These are phyloP conservation scores for Phaseolus coccineus DNA, from an alignment of 331 rosid genomes.

Conservation along the genomic window DNA sequence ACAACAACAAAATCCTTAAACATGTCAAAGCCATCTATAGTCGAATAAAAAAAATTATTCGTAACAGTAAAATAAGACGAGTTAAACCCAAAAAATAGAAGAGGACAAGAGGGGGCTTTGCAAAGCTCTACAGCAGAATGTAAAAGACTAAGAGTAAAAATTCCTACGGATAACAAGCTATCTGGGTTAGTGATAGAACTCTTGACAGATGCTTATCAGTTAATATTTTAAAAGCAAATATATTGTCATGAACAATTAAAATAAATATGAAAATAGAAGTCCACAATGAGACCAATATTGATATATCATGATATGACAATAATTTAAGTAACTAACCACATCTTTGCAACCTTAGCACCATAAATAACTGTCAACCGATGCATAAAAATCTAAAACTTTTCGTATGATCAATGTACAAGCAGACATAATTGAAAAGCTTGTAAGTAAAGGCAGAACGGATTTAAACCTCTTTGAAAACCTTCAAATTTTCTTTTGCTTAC, in stretches of 20 bases:
- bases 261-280: slow-evolving; percentile 15
- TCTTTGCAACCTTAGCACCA: not conserved
- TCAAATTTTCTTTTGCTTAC: slow-evolving; percentile 56
- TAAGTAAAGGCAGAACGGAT: slow-evolving; percentile 13
- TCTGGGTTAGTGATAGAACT: not conserved
- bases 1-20: slow-evolving; percentile 6
- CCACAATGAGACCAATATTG: slow-evolving; percentile 23
- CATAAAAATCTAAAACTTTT: slow-evolving; percentile 9
- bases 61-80: slow-evolving; percentile 17
- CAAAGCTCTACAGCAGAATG: slow-evolving; percentile 11
- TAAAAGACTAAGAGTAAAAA: slow-evolving; percentile 17
- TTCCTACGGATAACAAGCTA: slow-evolving; percentile 19
- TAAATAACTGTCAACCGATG: slow-evolving; percentile 17
- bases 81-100: slow-evolving; percentile 2
- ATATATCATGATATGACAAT: not conserved
- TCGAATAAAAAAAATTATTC: slow-evolving; percentile 17
- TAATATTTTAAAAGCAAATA: not conserved
- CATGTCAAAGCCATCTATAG: slow-evolving; percentile 80
- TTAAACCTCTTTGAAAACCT: slow-evolving; percentile 38
- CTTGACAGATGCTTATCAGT: too few species aligned
- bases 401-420: not conserved
- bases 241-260: slow-evolving; percentile 13
- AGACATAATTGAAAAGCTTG: slow-evolving; percentile 31
- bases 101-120: not conserved
- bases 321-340: not conserved